phyloP scores from a whole-genome alignment of 352 stramenopile genomes.

The Phytophthora litchii region DNA sequence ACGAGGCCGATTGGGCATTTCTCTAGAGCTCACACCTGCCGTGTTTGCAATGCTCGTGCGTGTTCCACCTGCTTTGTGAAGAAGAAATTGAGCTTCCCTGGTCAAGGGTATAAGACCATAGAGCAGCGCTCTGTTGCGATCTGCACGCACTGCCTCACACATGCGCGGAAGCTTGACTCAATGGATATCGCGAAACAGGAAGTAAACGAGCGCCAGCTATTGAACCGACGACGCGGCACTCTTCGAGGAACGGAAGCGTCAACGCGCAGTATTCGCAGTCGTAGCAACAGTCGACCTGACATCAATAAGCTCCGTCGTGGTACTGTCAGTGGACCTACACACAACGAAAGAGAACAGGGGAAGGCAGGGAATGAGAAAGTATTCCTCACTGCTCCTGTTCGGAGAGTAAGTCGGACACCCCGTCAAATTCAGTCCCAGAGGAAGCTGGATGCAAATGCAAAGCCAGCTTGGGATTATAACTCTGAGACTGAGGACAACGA shows the following conservation, averaged over 20 bases:
- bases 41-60: constrained; percentile 37
- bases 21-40: constrained; percentile 33
- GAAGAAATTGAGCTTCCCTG: constrained; percentile 47
- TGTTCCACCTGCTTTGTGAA: constrained; percentile 43
- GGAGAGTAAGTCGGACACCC: constrained; percentile 4
- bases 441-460: constrained; percentile 16
- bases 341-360: constrained; percentile 9
- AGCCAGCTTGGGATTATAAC: constrained; percentile 29
- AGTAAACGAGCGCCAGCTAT: constrained; percentile 18
- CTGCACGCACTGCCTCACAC: constrained; percentile 44
- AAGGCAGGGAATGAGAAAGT: constrained; percentile 14
- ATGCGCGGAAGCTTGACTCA: constrained; percentile 34
- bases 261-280: constrained; percentile 9
- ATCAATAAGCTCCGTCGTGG: constrained; percentile 12
- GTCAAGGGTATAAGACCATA: constrained; percentile 34
- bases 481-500: constrained; percentile 26
- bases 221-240: constrained; percentile 15
- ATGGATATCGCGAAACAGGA: constrained; percentile 41
- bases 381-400: constrained; percentile 15
- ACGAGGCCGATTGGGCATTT: constrained; percentile 37
- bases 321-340: constrained; percentile 1
- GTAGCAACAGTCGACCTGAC: constrained; percentile 22
- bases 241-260: constrained; percentile 4
- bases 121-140: constrained; percentile 37
- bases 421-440: constrained; percentile 17